Percentiles rank a stretch among this genome's conserved stretches.
These are phyloP conservation scores for Adansonia grandidieri DNA, from an alignment of 441 rosid species.

Conservation along the genomic window DNA sequence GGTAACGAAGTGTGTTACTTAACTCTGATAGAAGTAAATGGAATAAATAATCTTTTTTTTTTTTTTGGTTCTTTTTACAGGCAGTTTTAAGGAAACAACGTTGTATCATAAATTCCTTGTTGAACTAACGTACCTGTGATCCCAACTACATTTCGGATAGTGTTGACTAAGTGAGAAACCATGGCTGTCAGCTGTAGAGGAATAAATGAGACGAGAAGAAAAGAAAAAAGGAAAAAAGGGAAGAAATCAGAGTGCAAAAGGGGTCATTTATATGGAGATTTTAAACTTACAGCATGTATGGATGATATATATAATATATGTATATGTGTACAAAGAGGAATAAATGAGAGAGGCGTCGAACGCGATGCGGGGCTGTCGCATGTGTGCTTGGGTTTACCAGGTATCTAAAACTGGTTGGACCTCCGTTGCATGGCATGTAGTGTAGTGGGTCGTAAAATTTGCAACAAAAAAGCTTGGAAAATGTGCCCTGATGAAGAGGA, in stretches of 20 bases:
- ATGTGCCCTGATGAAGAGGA: not conserved
- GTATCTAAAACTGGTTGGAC: slow-evolving; percentile 24
- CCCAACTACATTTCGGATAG: slow-evolving; percentile 55
- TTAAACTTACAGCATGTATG: not conserved
- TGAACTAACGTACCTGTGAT: slow-evolving; percentile 42
- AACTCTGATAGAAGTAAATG: not conserved
- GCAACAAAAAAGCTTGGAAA: not conserved
- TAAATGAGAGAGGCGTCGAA: slow-evolving; percentile 8
- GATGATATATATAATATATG: not conserved
- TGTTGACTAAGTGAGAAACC: slow-evolving; percentile 43
- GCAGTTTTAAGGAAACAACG: slow-evolving; percentile 2
- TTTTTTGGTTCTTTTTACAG: not conserved
- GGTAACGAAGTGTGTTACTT: not conserved
- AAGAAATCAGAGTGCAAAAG: not conserved
- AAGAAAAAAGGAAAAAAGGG: not conserved
- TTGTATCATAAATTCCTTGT: not conserved
- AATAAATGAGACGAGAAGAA: not conserved
- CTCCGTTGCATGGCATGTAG: slow-evolving; percentile 26
- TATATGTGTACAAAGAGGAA: slow-evolving; percentile 2
- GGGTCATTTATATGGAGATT: not conserved
- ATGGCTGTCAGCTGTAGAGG: slow-evolving; percentile 31
- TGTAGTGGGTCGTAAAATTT: not conserved
- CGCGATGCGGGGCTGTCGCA: not conserved
- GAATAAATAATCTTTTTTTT: not conserved
- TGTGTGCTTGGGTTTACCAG: slow-evolving; percentile 1